Base-by-base conservation (phyloP, 2,329 filamentous ascomycete genomes). In the Lasiodiplodia sp. region DNA sequence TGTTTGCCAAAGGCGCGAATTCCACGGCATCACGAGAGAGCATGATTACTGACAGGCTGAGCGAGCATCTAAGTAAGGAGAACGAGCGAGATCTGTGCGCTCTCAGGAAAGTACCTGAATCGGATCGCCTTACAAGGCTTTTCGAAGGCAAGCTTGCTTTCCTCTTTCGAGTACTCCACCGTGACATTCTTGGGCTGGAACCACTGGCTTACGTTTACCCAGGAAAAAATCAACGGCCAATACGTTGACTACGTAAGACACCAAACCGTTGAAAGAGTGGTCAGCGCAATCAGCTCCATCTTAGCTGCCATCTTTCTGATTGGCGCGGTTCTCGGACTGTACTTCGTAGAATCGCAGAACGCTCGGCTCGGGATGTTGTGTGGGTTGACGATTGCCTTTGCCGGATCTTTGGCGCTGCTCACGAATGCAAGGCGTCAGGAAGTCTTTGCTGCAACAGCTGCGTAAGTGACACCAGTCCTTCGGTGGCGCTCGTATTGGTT, bases 361-460 rank as follows among this genome's bases (percentile, higher is more conserved):
- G 14, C 49, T 37, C 44, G 69, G 69, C 14, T 70, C 16, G n/a
- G 71, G 56, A 56, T 71, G 64, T n/a, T 72, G 5, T 55, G 69
- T 44, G 68, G 71, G 55, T 52, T 65, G 56, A 40, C 67, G 8
- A 14, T 68, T 44, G 65, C 69, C 11, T 71, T 71, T 47, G 68
- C 69, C 6, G 56, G 47, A 21, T 62, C 49, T 12, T 58, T 69
- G 60, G 66, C 69, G 23, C 14, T 68, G 7, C 52, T 72, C 25
- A 71, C 64, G 37, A 69, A 66, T 66, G 57, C 63, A 16, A 63
- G 53, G 25, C 57, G 63, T 14, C 57, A 68, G 2, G 70, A 72
- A n/a, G 67, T 71, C 6, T 71, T 70, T 70, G 70, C 69, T 57
- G 70, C 70, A 44, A 71, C 66, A 12, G 71, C 71, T 38, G 69